Evolutionary conservation across 768 basidiomycete genomes (phyloP).

Genomic region (Mycena rebaudengoi): DNA sequence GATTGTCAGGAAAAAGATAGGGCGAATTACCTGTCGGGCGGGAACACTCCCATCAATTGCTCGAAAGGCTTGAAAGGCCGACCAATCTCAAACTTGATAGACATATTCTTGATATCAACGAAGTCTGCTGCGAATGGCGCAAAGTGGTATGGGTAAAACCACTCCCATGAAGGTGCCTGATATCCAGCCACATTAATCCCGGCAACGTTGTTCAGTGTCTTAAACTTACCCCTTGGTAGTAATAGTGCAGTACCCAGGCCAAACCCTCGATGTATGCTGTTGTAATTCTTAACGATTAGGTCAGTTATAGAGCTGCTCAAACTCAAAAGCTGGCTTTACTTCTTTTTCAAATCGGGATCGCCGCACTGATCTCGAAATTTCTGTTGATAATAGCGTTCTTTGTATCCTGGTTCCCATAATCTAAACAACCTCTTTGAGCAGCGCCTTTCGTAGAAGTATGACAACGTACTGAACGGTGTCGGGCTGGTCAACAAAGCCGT

Average conservation of each 20-base stretch:
- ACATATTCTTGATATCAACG: constrained; percentile 76
- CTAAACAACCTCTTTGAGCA: constrained; percentile 49
- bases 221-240: constrained; percentile 91
- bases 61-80: constrained; percentile 97
- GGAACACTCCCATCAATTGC: constrained; percentile 98
- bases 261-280: constrained; percentile 92
- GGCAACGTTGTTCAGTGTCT: neutral
- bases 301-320: neutral
- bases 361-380: constrained; percentile 84
- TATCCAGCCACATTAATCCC: constrained; percentile 22
- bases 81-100: constrained; percentile 81
- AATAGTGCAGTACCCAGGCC: constrained; percentile 95
- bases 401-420: constrained; percentile 96
- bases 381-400: constrained; percentile 91
- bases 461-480: constrained; percentile 87
- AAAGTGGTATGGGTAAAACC: constrained; percentile 99
- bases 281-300: constrained; percentile 63
- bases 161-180: constrained; percentile 94
- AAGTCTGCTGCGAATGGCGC: constrained; percentile 98
- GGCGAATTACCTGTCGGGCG: constrained; percentile 88
- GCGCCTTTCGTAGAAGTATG: neutral
- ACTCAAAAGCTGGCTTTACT: constrained; percentile 49
- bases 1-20: constrained; percentile 11
- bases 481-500: constrained; percentile 94
- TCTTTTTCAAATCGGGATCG: constrained; percentile 77